Base-by-base conservation (phyloP, 768 basidiomycete genomes). In the Auriscalpium orientale region DNA sequence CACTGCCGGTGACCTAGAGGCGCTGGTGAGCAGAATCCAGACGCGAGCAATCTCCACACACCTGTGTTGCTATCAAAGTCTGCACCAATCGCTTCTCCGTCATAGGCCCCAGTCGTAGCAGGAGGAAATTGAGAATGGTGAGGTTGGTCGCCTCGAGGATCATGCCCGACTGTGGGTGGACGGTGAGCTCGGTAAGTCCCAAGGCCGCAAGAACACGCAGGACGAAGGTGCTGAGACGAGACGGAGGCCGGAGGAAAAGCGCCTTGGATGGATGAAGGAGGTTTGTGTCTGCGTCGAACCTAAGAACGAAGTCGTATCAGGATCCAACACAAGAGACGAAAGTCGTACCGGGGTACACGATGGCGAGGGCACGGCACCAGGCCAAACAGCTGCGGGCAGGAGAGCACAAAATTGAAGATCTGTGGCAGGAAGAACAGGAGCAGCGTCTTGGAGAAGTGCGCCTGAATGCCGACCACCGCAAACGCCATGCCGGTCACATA, bases 401-500 rank as follows among this genome's bases (percentile, higher is more conserved):
- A 95, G 40, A 98, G 76, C 50, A 98, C 54, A 67, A 99, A 99
- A 70, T 99, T 99, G 82, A 98, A 94, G 59, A 97, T 88, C 68
- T 99, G 97, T 4, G 97, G 97, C 49, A 99, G 79, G 75, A 98
- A 98, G 77, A 99, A 98, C 22, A 98, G 74, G 56, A 98, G 79
- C 9, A 99, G 75, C 0, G 97, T 99, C 72, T 99, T 99, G 53
- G 91, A 92, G 70, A 94, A 98, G 70, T 99, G 97, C 0, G 89
- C 93, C 65, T 97, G 91, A 59, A 99, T 98, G 21, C 93, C 95
- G 35, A 95, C 94, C 9, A 97, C 95, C 1, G 97, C 88, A 68
- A 99, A 98, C 4, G 97, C 92, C 97, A 99, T 99, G 57, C 97
- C 97, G 0, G 93, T 84, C 43, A 98, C 85, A 73, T 99, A 99